These are phyloP conservation scores for Arxiozyma telluris DNA, from an alignment of 1,139 yeast species.

Conservation along the genomic window DNA sequence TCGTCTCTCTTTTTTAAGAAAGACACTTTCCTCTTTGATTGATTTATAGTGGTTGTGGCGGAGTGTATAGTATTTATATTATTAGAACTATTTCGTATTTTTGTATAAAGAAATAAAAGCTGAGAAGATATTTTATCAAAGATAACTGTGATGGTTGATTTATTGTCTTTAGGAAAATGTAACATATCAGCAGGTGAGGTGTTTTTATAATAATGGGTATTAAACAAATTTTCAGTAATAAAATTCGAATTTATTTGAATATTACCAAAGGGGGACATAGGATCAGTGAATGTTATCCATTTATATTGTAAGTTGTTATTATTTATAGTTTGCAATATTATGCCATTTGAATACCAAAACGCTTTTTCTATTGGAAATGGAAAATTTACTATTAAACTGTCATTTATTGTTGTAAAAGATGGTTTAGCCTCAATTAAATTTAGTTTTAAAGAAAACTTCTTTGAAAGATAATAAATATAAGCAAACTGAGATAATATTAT, in stretches of 20 bases:
- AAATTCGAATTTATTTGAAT: constrained; percentile 17
- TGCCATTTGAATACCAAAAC: constrained; percentile 27
- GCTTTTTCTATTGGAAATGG: constrained; percentile 26
- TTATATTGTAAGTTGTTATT: constrained; percentile 14
- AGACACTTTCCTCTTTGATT: constrained; percentile 13
- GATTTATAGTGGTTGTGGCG: constrained; percentile 8
- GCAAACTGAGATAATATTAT: constrained; percentile 23
- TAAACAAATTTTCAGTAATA: not conserved
- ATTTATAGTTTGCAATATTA: constrained; percentile 19
- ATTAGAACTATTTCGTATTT: constrained; percentile 9
- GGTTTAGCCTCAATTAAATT: not conserved
- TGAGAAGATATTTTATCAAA: constrained; percentile 12
- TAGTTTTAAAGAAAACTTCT: not conserved
- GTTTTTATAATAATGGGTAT: constrained; percentile 6
- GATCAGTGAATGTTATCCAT: constrained; percentile 28
- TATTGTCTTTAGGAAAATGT: constrained; percentile 17
- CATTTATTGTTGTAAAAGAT: not conserved
- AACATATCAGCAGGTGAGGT: constrained; percentile 14
- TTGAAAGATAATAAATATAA: constrained; percentile 20
- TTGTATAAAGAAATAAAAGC: constrained; percentile 25
- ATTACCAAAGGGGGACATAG: constrained; percentile 28
- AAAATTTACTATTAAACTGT: constrained; percentile 7
- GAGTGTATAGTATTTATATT: constrained; percentile 1
- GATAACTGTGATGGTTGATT: constrained; percentile 20
- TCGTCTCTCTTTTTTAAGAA: constrained; percentile 16